Percentiles rank a stretch among this genome's conserved stretches.
Evolutionary conservation across 208 protist species (phyloP).

Genomic region (Leishmania braziliensis): DNA sequence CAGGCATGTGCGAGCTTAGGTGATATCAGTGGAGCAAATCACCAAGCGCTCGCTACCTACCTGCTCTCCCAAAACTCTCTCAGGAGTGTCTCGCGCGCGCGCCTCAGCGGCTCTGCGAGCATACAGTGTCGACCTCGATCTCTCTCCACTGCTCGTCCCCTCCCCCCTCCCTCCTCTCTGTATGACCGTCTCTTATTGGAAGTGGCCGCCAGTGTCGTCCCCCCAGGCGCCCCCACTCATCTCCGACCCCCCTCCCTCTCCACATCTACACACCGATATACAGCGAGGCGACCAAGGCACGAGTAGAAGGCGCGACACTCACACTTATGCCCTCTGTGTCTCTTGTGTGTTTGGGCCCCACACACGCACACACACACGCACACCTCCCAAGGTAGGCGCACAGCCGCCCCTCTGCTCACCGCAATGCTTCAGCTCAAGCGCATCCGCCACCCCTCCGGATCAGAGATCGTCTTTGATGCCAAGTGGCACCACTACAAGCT

Average conservation of each 20-base stretch:
- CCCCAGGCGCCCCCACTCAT: background rate
- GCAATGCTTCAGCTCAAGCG: constrained; percentile 30
- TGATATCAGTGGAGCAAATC: background rate
- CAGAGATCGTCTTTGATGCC: constrained; percentile 65
- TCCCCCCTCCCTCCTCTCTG: background rate
- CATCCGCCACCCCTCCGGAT: constrained; percentile 71
- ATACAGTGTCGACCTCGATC: background rate
- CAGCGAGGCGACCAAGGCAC: background rate
- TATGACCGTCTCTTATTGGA: background rate
- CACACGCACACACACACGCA: constrained; percentile 11
- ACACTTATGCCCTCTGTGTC: background rate
- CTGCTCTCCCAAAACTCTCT: background rate
- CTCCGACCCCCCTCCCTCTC: background rate
- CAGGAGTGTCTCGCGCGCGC: background rate
- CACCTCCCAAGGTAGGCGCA: background rate
- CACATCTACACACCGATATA: background rate
- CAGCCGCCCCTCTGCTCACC: background rate
- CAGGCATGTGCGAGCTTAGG: background rate
- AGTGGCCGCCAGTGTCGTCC: background rate
- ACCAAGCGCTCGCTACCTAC: background rate
- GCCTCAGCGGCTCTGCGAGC: background rate
- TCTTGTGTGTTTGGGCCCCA: background rate
- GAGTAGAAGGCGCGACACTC: background rate
- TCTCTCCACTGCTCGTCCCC: background rate
- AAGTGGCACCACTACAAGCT: constrained; percentile 89